phyloP scores from a whole-genome alignment of 768 basidiomycete genomes.

The Mycena pura region DNA sequence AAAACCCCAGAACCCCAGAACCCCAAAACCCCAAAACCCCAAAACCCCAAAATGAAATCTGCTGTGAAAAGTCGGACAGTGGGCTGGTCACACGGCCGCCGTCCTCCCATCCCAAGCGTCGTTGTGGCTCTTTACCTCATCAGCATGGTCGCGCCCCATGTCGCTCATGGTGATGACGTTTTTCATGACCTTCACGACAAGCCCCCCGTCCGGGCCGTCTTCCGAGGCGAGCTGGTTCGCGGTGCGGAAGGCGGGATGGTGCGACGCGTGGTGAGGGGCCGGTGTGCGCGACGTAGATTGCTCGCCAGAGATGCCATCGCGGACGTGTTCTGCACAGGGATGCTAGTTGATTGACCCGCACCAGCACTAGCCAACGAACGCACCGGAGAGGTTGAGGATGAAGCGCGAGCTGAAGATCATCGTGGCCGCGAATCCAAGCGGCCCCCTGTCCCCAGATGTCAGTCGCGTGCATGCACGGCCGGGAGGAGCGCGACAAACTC shows the following conservation, averaged over 20 bases:
- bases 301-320: constrained; percentile 1
- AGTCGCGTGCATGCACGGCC: not conserved
- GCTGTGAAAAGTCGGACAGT: too few species aligned
- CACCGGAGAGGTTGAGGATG: too few species aligned
- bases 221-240: not conserved
- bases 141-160: not conserved
- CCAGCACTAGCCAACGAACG: not conserved
- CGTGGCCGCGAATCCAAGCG: constrained; percentile 13
- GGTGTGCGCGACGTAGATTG: not conserved
- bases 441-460: not conserved
- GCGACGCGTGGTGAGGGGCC: not conserved
- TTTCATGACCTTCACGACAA: constrained; percentile 1
- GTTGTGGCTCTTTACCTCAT: not conserved
- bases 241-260: not conserved
- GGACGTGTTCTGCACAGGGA: not conserved
- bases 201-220: not conserved
- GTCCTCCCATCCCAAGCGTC: too few species aligned
- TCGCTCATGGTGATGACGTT: constrained; percentile 2
- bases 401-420: too few species aligned
- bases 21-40: too few species aligned
- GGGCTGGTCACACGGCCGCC: too few species aligned
- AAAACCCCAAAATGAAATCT: too few species aligned
- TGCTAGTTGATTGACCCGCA: constrained; percentile 11
- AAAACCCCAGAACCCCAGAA: too few species aligned
- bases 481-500: not conserved